Evolutionary conservation across 2,329 filamentous ascomycete genomes (phyloP).

Genomic region (Dendrostoma leiphaemia): DNA sequence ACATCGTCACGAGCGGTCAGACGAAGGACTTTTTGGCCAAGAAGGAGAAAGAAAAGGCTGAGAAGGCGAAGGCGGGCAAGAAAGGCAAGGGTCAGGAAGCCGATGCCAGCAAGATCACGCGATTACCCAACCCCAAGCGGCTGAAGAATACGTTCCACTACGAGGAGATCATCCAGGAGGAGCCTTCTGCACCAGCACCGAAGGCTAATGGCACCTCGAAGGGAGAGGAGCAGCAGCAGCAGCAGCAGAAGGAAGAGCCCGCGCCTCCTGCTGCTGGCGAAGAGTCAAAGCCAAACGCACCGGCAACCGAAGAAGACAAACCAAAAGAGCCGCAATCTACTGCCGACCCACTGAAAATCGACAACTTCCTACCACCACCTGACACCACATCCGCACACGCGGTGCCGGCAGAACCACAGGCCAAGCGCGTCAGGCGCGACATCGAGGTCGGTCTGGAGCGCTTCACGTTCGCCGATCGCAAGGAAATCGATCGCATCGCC

Average conservation of each 20-base stretch:
- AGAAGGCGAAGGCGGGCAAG: constrained; percentile 61
- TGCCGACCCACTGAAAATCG: constrained; percentile 17
- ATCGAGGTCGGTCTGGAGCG: constrained; percentile 77
- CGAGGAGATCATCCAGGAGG: constrained; percentile 63
- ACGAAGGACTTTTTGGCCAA: constrained; percentile 80
- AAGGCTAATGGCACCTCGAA: constrained; percentile 22
- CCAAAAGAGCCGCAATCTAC: not conserved
- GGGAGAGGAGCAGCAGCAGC: not conserved
- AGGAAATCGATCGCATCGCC: constrained; percentile 79
- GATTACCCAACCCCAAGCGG: constrained; percentile 71
- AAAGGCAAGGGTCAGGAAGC: constrained; percentile 56
- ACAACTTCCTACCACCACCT: constrained; percentile 22
- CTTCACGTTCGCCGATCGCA: constrained; percentile 66
- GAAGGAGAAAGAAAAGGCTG: constrained; percentile 76
- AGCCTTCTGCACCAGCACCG: constrained; percentile 37
- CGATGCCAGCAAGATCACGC: constrained; percentile 53
- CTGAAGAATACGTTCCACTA: constrained; percentile 70
- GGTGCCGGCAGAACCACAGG: constrained; percentile 40
- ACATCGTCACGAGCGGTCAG: constrained; percentile 77
- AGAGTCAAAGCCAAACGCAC: constrained; percentile 17
- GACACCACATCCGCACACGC: constrained; percentile 20
- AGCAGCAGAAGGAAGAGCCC: not conserved
- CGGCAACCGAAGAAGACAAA: not conserved
- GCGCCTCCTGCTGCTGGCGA: constrained; percentile 9
- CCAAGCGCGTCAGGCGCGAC: constrained; percentile 61